These are phyloP conservation scores for Mycena indigotica DNA, from an alignment of 768 basidiomycete species.

Conservation along the genomic window DNA sequence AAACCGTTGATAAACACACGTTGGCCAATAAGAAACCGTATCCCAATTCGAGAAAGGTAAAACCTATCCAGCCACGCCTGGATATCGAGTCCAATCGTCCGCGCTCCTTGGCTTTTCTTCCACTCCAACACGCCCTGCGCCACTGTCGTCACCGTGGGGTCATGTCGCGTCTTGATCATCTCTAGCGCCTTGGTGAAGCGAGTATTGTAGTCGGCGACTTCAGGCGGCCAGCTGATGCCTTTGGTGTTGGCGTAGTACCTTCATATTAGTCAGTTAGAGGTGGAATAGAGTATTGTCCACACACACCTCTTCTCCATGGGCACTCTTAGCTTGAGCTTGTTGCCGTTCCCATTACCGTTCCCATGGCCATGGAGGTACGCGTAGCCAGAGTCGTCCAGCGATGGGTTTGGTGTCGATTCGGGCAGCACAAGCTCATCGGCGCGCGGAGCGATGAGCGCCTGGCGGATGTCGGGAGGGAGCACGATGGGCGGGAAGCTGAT, in stretches of 20 bases:
- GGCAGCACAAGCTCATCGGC: slow-evolving; percentile 58
- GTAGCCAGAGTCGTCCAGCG: slow-evolving; percentile 36
- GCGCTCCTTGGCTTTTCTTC: slow-evolving; percentile 75
- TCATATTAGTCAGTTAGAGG: slow-evolving; percentile 10
- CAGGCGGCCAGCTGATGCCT: slow-evolving; percentile 81
- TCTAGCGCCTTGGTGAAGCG: slow-evolving; percentile 87
- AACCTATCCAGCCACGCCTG: slow-evolving; percentile 97
- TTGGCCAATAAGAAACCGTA: slow-evolving; percentile 95
- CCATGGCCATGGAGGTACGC: slow-evolving; percentile 31
- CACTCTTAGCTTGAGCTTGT: slow-evolving; percentile 69
- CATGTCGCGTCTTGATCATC: slow-evolving; percentile 90
- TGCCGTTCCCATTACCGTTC: slow-evolving; percentile 43
- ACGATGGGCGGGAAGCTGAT: slow-evolving; percentile 81
- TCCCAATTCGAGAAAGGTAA: slow-evolving; percentile 94
- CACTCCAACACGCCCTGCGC: slow-evolving; percentile 96
- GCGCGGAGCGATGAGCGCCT: slow-evolving; percentile 57
- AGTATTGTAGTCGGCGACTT: slow-evolving; percentile 90
- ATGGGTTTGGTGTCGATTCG: slow-evolving; percentile 80
- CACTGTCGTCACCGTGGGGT: slow-evolving; percentile 96
- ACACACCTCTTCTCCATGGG: slow-evolving; percentile 82
- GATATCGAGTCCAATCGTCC: slow-evolving; percentile 80
- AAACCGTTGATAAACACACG: slow-evolving; percentile 52
- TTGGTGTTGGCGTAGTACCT: slow-evolving; percentile 87
- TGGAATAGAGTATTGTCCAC: slow-evolving; percentile 3
- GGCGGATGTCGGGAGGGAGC: slow-evolving; percentile 67